Evolutionary conservation across 225 moss, liverwort and hornwort genomes (phyloP), one percentile per base, ranked within the genome.

Genomic region (Sphagnum tenellum): DNA sequence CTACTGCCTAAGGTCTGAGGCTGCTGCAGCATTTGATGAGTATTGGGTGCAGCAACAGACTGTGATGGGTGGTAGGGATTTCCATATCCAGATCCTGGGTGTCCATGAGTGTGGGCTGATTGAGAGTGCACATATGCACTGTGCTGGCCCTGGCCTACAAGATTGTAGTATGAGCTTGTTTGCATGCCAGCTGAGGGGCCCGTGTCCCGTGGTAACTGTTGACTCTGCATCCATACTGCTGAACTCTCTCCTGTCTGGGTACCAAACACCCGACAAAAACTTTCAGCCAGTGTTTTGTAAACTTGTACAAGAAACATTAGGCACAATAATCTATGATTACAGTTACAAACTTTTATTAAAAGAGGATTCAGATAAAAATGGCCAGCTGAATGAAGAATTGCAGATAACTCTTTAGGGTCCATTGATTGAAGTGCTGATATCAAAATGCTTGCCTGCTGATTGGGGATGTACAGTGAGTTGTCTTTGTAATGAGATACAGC

Each of bases 1-100:
- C 71, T 73, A 0, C 67, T 85, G 46, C 89, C 89, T 73, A 92
- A 75, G 52, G 83, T 79, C 73, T 89, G 95, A 48, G 90, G 83
- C 82, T 93, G 96, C 73, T 98, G 96, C 48, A 93, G 87, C 77
- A 90, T 75, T 76, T 98, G 96, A 71, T 98, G 96, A 12, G 77
- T 59, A 66, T 83, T 73, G 6, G 77, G 85, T 1, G 79, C 77
- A 3, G 93, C 92, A 10, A 83, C 86, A 8, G 89, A 74, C 70
- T 87, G 96, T 29, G 29, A 29, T 29, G 29, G 29, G 29, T 29
- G 29, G 67, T 98, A 98, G 70, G 89, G 59, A 77, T 80, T 90
- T 3, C 73, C 80, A 58, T 98, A 93, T 2, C 75, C 86, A 2
- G 78, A 70, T 54, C 78, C 89, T 3, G 93, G 93, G 64, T 93